A percentile compares a stretch with the other conserved stretches of the same genome.
Conservation (phyloP, 176 grass and related monocot species). For the Raddia guianensis region DNA sequence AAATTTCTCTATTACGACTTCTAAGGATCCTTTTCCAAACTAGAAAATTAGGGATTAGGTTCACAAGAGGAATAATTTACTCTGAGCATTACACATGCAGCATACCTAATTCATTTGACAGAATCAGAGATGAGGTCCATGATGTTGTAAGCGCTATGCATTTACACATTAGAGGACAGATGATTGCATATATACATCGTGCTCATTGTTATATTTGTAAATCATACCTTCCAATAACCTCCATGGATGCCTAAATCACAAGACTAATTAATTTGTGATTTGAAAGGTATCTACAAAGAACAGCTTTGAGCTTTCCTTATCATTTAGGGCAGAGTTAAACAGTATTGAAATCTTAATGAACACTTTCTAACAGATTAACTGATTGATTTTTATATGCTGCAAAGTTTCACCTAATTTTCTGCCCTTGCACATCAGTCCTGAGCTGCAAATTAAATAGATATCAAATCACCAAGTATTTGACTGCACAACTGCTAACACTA, state of each 20-base stretch:
- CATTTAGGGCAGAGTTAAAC: conserved; percentile 7
- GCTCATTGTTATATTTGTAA: neutral
- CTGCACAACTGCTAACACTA: neutral
- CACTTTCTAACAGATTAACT: conserved; percentile 20
- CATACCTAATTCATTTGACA: conserved; percentile 43
- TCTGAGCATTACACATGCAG: conserved; percentile 32
- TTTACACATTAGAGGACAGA: neutral
- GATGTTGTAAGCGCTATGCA: neutral
- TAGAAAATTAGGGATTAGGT: conserved; percentile 27
- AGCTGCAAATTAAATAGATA: neutral
- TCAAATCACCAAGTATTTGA: neutral
- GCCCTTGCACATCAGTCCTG: neutral
- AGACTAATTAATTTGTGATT: conserved; percentile 23
- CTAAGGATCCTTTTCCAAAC: neutral
- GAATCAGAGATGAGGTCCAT: conserved; percentile 18
- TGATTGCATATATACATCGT: neutral
- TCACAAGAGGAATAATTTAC: conserved; percentile 31
- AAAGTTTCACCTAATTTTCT: conserved; percentile 35
- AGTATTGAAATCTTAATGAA: conserved; percentile 24
- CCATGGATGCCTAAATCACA: neutral
- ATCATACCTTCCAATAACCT: neutral
- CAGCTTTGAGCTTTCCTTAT: conserved; percentile 23
- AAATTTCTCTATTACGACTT: conserved; percentile 31
- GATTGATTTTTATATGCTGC: neutral
- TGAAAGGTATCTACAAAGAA: conserved; percentile 32